phyloP scores from a whole-genome alignment of 148 eudicot genomes.

The Gaultheria prostrata region DNA sequence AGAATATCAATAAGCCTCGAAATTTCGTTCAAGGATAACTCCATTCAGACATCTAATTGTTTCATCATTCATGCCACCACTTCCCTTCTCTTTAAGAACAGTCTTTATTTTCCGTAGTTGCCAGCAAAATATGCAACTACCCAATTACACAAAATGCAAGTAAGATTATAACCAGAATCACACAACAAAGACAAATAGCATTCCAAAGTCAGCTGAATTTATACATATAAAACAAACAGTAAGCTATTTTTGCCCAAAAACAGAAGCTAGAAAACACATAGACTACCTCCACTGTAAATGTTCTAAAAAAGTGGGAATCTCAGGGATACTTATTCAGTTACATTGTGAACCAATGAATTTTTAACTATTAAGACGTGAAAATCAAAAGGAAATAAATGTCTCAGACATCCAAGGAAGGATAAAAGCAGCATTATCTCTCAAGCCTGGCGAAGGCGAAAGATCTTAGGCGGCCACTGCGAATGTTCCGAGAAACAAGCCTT shows the following conservation, averaged over 20 bases:
- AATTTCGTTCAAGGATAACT: background rate
- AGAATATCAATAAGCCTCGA: background rate
- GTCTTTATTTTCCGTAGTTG: background rate
- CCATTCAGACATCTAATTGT: background rate
- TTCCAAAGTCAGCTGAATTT: too few species aligned
- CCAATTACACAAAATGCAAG: background rate
- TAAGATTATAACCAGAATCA: background rate
- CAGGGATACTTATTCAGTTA: too few species aligned
- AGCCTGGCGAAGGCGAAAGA: constrained; percentile 48
- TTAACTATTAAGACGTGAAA: too few species aligned
- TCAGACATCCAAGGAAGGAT: constrained; percentile 14
- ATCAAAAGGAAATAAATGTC: background rate
- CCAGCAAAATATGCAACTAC: background rate
- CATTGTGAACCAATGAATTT: too few species aligned
- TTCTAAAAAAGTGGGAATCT: too few species aligned
- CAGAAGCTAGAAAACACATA: too few species aligned
- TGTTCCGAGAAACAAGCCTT: constrained; percentile 71
- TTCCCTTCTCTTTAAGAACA: background rate
- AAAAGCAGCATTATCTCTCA: constrained; percentile 2
- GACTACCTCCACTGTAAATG: too few species aligned
- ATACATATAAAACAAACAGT: too few species aligned
- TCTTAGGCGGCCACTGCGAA: constrained; percentile 71
- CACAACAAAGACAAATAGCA: too few species aligned
- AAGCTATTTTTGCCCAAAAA: too few species aligned
- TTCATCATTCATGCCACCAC: background rate